A percentile compares a stretch with the other conserved stretches of the same genome.
Conservation (phyloP, 176 grass and related monocot species). For the Musa acuminata region DNA sequence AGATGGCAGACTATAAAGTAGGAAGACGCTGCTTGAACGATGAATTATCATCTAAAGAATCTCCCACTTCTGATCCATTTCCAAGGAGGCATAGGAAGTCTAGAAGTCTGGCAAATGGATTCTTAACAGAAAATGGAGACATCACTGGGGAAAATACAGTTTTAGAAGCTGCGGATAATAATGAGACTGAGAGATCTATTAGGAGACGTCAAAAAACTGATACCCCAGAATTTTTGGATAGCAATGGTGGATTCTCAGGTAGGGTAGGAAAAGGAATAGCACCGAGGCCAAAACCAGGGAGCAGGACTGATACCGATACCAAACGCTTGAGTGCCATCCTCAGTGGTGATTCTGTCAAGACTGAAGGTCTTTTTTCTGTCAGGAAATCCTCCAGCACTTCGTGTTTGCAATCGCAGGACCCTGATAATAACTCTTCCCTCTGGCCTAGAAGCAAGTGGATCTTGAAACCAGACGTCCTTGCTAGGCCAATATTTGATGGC, state of each 20-base stretch:
- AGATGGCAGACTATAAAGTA: constrained; percentile 44
- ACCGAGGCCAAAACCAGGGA: constrained; percentile 28
- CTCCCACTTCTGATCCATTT: constrained; percentile 39
- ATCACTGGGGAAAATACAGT: neutral
- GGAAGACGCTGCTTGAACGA: constrained; percentile 47
- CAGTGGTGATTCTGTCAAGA: constrained; percentile 11
- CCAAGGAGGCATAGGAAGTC: constrained; percentile 50
- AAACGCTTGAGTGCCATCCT: constrained; percentile 25
- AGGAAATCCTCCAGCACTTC: constrained; percentile 72
- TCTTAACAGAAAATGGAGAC: constrained; percentile 37
- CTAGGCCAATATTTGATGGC: constrained; percentile 48
- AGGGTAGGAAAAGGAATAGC: constrained; percentile 26
- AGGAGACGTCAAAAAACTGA: constrained; percentile 67
- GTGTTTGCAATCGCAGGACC: constrained; percentile 46
- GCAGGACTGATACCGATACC: constrained; percentile 15
- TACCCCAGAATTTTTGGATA: constrained; percentile 24
- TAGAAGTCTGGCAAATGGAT: constrained; percentile 31
- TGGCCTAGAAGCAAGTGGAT: constrained; percentile 53
- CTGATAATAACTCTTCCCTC: constrained; percentile 33
- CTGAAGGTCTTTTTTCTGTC: constrained; percentile 33
- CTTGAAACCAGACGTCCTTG: constrained; percentile 56
- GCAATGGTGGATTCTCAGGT: neutral
- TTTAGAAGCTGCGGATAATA: constrained; percentile 20
- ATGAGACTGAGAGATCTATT: constrained; percentile 28
- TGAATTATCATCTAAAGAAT: constrained; percentile 14